A percentile compares a stretch with the other conserved stretches of the same genome.
These are phyloP conservation scores for Tritrichomonas foetus DNA, from an alignment of 208 protist species.

Conservation along the genomic window DNA sequence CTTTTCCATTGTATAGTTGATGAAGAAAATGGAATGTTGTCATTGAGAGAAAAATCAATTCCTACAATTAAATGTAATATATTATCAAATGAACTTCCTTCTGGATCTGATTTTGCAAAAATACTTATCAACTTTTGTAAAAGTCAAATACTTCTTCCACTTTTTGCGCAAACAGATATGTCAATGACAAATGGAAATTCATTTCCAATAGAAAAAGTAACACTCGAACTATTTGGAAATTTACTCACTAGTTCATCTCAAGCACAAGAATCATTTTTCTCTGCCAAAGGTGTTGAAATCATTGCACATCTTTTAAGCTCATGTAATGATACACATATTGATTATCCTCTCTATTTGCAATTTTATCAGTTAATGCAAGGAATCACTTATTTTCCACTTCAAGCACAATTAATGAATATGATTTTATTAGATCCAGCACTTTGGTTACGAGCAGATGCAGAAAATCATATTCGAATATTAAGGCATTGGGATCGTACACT, in stretches of 20 bases:
- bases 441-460: neutral
- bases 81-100: neutral
- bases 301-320: neutral
- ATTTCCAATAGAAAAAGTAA: neutral
- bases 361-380: neutral
- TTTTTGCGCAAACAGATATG: neutral
- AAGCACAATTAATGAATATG: neutral
- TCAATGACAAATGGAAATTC: neutral
- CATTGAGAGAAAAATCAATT: neutral
- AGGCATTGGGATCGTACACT: neutral
- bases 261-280: neutral
- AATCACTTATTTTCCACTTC: neutral
- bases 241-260: neutral
- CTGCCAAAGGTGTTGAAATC: neutral
- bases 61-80: neutral
- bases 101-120: neutral
- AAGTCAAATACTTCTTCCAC: neutral
- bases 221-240: neutral
- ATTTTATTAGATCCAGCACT: neutral
- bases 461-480: neutral
- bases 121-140: neutral
- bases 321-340: neutral
- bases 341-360: neutral
- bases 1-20: neutral
- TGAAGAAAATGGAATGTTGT: neutral